Conservation (phyloP, 306 rosid genomes). For the Malus sieversii region DNA sequence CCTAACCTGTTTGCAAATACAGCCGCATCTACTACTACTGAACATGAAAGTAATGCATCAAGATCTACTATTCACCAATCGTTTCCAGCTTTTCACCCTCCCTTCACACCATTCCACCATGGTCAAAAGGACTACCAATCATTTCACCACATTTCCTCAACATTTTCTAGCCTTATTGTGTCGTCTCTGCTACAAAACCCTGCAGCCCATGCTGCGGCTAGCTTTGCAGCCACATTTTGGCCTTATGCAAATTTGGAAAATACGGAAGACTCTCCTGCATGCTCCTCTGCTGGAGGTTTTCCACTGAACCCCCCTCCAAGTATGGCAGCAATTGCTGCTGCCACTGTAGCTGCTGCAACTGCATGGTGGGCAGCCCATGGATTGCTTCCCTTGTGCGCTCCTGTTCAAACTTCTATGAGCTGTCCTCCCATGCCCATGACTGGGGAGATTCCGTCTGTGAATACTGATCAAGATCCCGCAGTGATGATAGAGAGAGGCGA, state of each 20-base stretch:
- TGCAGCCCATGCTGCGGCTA: conserved; percentile 89
- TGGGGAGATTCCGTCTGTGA: conserved; percentile 37
- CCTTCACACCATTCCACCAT: conserved; percentile 39
- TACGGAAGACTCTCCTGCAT: conserved; percentile 38
- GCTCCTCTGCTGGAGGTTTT: conserved; percentile 42
- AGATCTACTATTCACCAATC: conserved; percentile 63
- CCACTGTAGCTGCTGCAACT: conserved; percentile 89
- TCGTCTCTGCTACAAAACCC: conserved; percentile 83
- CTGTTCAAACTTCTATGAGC: conserved; percentile 56
- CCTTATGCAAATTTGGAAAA: conserved; percentile 54
- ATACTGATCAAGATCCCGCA: conserved; percentile 34
- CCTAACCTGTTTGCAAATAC: conserved; percentile 40
- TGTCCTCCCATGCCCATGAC: conserved; percentile 42
- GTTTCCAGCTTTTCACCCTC: conserved; percentile 49
- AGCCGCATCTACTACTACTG: conserved; percentile 46
- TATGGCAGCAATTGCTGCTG: conserved; percentile 73
- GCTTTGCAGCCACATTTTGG: conserved; percentile 76
- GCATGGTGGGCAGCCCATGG: conserved; percentile 99
- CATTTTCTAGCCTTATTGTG: conserved; percentile 66
- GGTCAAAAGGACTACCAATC: conserved; percentile 51
- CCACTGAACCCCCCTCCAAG: conserved; percentile 54
- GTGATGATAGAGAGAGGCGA: conserved; percentile 37
- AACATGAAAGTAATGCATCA: conserved; percentile 44
- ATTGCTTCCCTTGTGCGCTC: conserved; percentile 73
- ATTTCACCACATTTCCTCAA: conserved; percentile 54